Base-by-base conservation (phyloP, 116 monocot species). In the Iris pallida region DNA sequence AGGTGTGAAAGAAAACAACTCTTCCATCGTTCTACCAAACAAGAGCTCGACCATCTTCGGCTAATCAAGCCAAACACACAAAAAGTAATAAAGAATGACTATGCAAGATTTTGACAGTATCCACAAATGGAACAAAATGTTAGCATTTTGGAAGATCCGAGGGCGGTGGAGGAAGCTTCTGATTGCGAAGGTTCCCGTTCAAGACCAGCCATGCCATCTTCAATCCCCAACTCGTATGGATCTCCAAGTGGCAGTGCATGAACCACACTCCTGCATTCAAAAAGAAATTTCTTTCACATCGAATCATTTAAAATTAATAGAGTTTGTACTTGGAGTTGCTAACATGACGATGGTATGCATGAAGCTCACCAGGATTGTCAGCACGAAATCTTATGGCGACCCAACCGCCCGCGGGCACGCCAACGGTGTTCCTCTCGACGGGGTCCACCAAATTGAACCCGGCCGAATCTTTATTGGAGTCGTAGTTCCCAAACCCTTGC, bases 161-260 rank as follows among this genome's bases (percentile, higher is more conserved):
- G 15, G 79, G 84, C 20, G 84, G 84, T 19, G 84, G 84, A 0
- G 61, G 76, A 7, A 84, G 70, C 84, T 79, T 84, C 69, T 84
- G 79, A 42, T 73, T 66, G 0, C 65, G 76, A 4, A 56, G 14
- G 2, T 17, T 20, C 20, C 83, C 83, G 20, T 83, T 65, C 42
- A 71, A n/a, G 57, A 79, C 83, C 72, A 79, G 30, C 83, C 79
- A 79, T 8, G 83, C 75, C 79, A 79, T 83, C 69, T 71, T 79
- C 64, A 79, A 44, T 14, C 83, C 83, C 83, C 79, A 79, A 45
- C 79, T 83, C 9, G 68, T 79, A 72, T 83, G 83, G 59, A 79
- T 75, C 69, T 83, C 83, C 53, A 83, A 19, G 59, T 83, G 83
- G 42, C 83, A 79, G 44, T 83, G 83, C 83, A 83, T 83, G 68